Base-by-base conservation (phyloP, 2,329 filamentous ascomycete genomes). In the Venturia asperata region DNA sequence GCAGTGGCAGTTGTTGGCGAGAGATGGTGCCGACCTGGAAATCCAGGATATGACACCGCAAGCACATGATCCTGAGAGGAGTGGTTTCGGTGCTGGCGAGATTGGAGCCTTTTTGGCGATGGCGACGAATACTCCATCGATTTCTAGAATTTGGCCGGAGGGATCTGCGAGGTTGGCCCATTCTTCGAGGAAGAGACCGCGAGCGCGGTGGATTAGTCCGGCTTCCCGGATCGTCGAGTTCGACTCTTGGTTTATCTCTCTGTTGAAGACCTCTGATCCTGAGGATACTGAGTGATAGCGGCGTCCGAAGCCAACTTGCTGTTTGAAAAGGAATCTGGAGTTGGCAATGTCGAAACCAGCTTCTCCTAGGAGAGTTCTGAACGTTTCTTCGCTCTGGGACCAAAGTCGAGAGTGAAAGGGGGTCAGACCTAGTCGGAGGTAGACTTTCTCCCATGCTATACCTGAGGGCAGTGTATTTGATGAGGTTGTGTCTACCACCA, bases 1-100 rank as follows among this genome's bases (percentile, higher is more conserved):
- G 68, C 81, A 83, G 69, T 82, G 76, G 70, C 80, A 83, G 65
- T 77, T 70, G 21, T 72, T 34, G 30, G 30, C 30, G 30, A 34
- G 30, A 34, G 30, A 34, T 34, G 30, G 30, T 3, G 3, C 6
- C 6, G 30, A 34, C 30, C 6, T 34, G 30, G 30, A 34, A 6
- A 34, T 34, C 30, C 30, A 34, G 30, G 30, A 34, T 34, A 34
- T 34, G 30, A 6, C 30, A 34, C 30, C 30, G 30, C 30, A 34
- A 34, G 30, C 30, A 6, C 30, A 34, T 3, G 30, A 34, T 34
- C 30, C 30, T 34, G 30, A 34, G 30, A 34, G 30, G 3, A 34
- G 30, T 34, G 30, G 30, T 6, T 34, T 34, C 30, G 30, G 30
- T 34, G 74, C 37, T 11, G 52, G 60, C 15, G 52, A 4, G 4